Base-by-base conservation (phyloP, 2,329 filamentous ascomycete species). In the Aspergillus novofumigatus region DNA sequence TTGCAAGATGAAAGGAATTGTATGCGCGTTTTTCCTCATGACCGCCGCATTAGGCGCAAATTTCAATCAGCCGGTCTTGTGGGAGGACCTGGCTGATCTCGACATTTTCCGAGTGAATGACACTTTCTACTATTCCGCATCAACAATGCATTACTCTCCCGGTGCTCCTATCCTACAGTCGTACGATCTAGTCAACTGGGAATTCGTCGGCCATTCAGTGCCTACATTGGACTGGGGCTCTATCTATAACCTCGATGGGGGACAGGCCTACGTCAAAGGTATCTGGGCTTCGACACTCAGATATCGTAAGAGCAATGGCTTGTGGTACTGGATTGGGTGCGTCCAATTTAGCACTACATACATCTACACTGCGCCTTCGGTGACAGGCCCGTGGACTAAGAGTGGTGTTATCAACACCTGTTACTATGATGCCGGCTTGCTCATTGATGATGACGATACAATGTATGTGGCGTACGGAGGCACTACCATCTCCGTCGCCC, bases 291-390 rank as follows among this genome's bases (percentile, higher is more conserved):
- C 79, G 0, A 79, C 78, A 0, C 70, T 86, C 57, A 72, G 78
- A 4, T 84, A 85, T 65, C 77, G 81, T 6, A 62, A 76, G 50
- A 80, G 77, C 32, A 79, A 75, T 28, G 72, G 76, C 1, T 69
- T 72, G 1, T 86, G 78, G 67, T 84, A 84, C 70, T 86, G 83
- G 83, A 76, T 83, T 8, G 83, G 82, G 1, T 86, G 83, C 61
- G 73, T 83, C 53, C 76, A 81, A 45, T 79, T 75, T 51, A 70
- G 73, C 32, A 74, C 75, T 8, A 83, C 82, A 0, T 84, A 82
- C 63, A 69, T 86, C 38, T 86, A 80, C 62, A 83, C 81, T 0
- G 75, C 82, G 0, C 51, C 69, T 3, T 67, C 69, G 9, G 72
- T 72, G 4, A 70, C 71, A 1, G 79, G 77, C 0, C 77, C 78